Evolutionary conservation across 768 basidiomycete species (phyloP), one percentile per base, ranked within the genome.

Genomic region (Tylopilus rubrobrunneus): DNA sequence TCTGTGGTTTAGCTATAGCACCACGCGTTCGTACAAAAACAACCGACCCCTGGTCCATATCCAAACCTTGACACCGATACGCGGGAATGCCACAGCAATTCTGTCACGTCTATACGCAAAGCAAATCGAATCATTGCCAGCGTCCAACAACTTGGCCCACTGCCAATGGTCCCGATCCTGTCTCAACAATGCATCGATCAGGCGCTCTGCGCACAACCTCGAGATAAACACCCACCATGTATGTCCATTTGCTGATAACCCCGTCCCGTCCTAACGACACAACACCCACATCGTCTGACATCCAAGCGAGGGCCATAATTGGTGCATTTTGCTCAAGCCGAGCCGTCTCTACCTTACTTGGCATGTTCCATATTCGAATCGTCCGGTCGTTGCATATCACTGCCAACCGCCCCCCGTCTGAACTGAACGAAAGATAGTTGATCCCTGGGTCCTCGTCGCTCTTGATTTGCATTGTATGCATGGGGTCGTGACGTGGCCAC

Each of bases 31-130:
- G 41, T 25, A 25, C 25, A 25, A 39, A 21, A 11, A 7, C 7
- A 29, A 31, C 68, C 28, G 40, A 85, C 85, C 83, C 70, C 79
- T 79, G 44, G 69, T 72, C 76, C 76, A 80, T 53, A 80, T 65
- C 84, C 85, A 86, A n/a, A 86, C 75, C 55, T 80, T 83, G 40
- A 86, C 83, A 3, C 83, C 83, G 39, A 69, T 58, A n/a, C 71
- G 69, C 33, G 83, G 82, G 52, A 81, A 81, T 19, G 83, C 80
- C 19, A 87, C 78, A 0, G 85, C 85, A 56, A 87, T 80, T 34
- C 78, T 73, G 66, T 84, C 83, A 25, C 76, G 76, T 48, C 64
- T 58, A 63, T 80, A 83, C 1, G 82, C 82, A 58, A 87, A 71
- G 64, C 80, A 81, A 19, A 76, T 65, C 40, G 74, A 70, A 34